Evolutionary conservation across 768 basidiomycete species (phyloP).

Genomic region (Chalciporus piperatus): DNA sequence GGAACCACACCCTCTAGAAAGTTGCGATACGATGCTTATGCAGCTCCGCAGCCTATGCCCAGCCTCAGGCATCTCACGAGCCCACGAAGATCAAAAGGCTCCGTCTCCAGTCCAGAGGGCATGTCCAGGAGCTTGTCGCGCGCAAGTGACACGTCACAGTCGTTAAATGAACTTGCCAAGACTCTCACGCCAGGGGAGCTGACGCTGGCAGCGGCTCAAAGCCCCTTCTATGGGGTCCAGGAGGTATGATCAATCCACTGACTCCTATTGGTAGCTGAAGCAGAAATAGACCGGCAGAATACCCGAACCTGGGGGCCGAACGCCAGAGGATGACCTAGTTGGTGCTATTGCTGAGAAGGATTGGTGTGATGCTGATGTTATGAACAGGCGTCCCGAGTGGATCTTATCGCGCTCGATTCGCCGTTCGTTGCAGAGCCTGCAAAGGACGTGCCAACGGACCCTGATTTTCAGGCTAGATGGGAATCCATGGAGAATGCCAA

Average conservation of each 20-base stretch:
- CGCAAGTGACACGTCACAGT: conserved; percentile 20
- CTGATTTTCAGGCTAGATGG: conserved; percentile 62
- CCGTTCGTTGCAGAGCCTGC: conserved; percentile 56
- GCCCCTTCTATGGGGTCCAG: conserved; percentile 3
- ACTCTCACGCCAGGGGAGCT: conserved; percentile 33
- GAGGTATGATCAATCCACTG: conserved; percentile 18
- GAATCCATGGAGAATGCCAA: conserved; percentile 42
- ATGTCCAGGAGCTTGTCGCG: conserved; percentile 33
- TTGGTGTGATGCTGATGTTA: conserved; percentile 12
- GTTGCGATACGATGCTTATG: conserved; percentile 71
- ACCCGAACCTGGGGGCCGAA: not conserved
- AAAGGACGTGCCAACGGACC: conserved; percentile 13
- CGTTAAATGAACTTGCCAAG: conserved; percentile 23
- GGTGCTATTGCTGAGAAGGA: conserved; percentile 2
- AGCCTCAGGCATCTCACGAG: conserved; percentile 39
- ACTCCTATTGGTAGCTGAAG: conserved; percentile 2
- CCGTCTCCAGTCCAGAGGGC: conserved; percentile 35
- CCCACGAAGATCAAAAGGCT: conserved; percentile 32
- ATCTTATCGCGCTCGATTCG: conserved; percentile 75
- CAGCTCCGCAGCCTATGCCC: conserved; percentile 51
- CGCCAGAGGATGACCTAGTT: conserved; percentile 21
- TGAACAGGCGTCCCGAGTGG: conserved; percentile 36
- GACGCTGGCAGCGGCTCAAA: conserved; percentile 24
- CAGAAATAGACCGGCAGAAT: conserved; percentile 10
- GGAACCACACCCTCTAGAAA: conserved; percentile 39